Conservation (phyloP, 108 stramenopile species). For the Nannochloropsis gaditana region DNA sequence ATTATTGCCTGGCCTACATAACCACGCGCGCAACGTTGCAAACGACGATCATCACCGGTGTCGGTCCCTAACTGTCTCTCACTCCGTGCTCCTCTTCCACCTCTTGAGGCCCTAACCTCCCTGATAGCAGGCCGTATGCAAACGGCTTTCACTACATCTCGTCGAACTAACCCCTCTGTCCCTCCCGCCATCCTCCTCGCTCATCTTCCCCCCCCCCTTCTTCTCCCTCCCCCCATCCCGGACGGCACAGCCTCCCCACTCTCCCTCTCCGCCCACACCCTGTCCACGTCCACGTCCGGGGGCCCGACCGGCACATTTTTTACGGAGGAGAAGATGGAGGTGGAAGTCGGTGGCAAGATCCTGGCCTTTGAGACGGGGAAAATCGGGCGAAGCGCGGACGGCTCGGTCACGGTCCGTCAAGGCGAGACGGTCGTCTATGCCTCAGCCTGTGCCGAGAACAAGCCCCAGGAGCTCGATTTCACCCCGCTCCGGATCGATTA, state of each 20-base stretch:
- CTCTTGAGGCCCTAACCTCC: too few species aligned
- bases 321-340: conserved; percentile 1
- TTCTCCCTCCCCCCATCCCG: not conserved
- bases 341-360: conserved; percentile 15
- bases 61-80: too few species aligned
- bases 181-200: not conserved
- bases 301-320: not conserved
- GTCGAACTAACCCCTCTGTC: too few species aligned
- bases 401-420: conserved; percentile 39
- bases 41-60: too few species aligned
- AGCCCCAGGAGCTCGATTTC: conserved; percentile 63
- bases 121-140: too few species aligned
- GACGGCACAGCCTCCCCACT: not conserved
- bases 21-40: too few species aligned
- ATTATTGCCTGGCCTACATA: too few species aligned
- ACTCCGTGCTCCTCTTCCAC: too few species aligned
- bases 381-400: conserved; percentile 49
- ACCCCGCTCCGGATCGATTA: conserved; percentile 83
- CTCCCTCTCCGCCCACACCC: not conserved
- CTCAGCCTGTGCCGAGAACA: conserved; percentile 49
- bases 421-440: conserved; percentile 53
- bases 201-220: not conserved
- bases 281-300: not conserved
- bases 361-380: conserved; percentile 52
- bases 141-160: too few species aligned